Evolutionary conservation across 345 rosid species (phyloP), one percentile per base, ranked within the genome.

Genomic region (Brassica nigra): DNA sequence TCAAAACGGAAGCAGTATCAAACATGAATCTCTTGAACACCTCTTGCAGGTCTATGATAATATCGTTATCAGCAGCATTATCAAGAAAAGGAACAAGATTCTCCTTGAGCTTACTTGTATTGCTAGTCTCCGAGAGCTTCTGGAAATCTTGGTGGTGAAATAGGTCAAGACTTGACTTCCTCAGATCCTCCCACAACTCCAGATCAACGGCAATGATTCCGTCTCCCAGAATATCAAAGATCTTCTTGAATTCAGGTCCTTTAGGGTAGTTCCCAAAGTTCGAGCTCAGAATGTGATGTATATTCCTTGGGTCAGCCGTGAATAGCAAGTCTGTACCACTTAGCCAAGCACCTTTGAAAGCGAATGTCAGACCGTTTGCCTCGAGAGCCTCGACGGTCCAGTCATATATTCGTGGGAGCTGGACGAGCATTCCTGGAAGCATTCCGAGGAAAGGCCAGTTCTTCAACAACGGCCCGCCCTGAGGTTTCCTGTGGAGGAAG

Each of bases 1-100:
- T n/a, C 78, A 73, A 10, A 77, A 54, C 36, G n/a, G 65, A 75
- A 4, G 65, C 36, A 18, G 31, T 77, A 30, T 86, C 83, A 30
- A 78, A 86, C 0, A 37, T 74, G 58, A 80, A 82, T 14, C 86
- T 57, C 0, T 83, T 62, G 4, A 84, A 68, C 12, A 86, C 20
- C 33, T 80, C 86, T 70, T 84, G 82, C 3, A 58, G 59, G 68
- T 76, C 79, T 6, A 76, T 18, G 34, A 68, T 6, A n/a, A 76
- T 68, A 59, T 34, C 47, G 4, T 61, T 1, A 2, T 44, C 2
- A 42, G n/a, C 12, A 61, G 68, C 62, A 23, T 36, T 66, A 36
- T 75, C 78, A 75, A 66, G 78, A 27, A 54, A 55, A 14, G 72
- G 66, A 5, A 69, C 5, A 59, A 76, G 62, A 54, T 0, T 18